phyloP scores from a whole-genome alignment of 371 early-diverging fungal species.

The Phascolomyces articulosus region DNA sequence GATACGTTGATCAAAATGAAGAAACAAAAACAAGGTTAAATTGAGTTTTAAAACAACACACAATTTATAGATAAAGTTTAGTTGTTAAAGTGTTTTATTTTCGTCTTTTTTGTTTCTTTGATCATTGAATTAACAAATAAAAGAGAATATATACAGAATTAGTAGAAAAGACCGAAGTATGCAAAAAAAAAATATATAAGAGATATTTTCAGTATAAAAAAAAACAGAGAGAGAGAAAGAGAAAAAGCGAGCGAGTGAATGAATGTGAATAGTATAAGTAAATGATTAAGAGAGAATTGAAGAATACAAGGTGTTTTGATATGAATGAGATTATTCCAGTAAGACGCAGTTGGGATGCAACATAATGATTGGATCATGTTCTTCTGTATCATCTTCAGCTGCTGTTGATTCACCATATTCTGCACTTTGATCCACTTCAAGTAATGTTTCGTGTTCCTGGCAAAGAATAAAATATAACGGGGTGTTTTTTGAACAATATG shows the following conservation, averaged over 20 bases:
- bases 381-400: conserved; percentile 17
- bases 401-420: background rate
- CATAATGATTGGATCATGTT: conserved; percentile 55
- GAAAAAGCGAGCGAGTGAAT: background rate
- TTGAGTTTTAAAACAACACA: too few species aligned
- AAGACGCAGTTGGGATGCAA: conserved; percentile 66
- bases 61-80: too few species aligned
- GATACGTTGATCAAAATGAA: too few species aligned
- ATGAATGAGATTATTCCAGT: conserved; percentile 19
- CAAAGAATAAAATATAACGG: background rate
- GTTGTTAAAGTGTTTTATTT: background rate
- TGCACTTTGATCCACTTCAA: conserved; percentile 46
- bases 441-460: conserved; percentile 43
- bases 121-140: background rate
- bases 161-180: background rate
- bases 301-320: too few species aligned
- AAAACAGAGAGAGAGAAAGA: too few species aligned
- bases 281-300: background rate
- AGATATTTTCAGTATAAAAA: too few species aligned
- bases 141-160: conserved; percentile 3
- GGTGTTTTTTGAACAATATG: too few species aligned
- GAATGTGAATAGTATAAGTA: background rate
- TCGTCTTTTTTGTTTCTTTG: background rate
- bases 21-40: too few species aligned
- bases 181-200: background rate